phyloP scores from a whole-genome alignment of 768 basidiomycete genomes.

The Gloeopeniophorella convolvens region DNA sequence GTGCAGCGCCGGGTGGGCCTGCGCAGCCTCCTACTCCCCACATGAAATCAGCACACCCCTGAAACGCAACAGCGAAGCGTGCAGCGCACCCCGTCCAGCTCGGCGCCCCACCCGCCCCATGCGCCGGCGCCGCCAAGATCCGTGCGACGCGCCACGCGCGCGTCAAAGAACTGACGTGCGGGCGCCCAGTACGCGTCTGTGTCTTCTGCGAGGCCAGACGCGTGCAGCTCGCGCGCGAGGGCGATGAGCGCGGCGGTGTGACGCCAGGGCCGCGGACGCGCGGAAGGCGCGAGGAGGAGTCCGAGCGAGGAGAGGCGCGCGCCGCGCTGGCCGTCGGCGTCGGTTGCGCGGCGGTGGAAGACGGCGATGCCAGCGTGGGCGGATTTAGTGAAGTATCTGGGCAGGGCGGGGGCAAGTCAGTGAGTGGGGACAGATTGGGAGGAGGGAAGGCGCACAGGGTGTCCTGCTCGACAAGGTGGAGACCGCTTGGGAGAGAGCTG shows the following conservation, averaged over 20 bases:
- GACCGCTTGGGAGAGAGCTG: slow-evolving; percentile 72
- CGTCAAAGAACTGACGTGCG: slow-evolving; percentile 57
- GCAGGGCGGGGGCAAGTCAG: not conserved
- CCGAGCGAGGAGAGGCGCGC: slow-evolving; percentile 76
- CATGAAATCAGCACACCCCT: not conserved
- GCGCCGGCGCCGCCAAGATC: slow-evolving; percentile 51
- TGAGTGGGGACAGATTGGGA: slow-evolving; percentile 3
- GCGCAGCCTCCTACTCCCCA: slow-evolving; percentile 15
- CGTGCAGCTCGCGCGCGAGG: slow-evolving; percentile 47
- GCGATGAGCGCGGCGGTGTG: slow-evolving; percentile 61
- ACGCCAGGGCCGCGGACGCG: slow-evolving; percentile 66
- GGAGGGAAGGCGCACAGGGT: slow-evolving; percentile 51
- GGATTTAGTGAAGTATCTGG: slow-evolving; percentile 69
- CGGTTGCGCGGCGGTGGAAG: slow-evolving; percentile 61
- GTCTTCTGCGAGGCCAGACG: slow-evolving; percentile 41
- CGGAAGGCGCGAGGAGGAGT: slow-evolving; percentile 59
- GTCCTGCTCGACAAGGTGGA: slow-evolving; percentile 74
- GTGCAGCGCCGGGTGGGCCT: slow-evolving; percentile 53
- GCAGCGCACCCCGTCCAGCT: slow-evolving; percentile 46
- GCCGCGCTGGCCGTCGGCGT: slow-evolving; percentile 69
- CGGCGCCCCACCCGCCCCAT: slow-evolving; percentile 65
- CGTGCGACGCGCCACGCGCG: slow-evolving; percentile 43
- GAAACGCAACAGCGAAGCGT: not conserved
- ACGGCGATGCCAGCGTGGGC: slow-evolving; percentile 65
- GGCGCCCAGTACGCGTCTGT: slow-evolving; percentile 56